Conservation (phyloP, 129 eudicot genomes). For the Deinandra increscens region DNA sequence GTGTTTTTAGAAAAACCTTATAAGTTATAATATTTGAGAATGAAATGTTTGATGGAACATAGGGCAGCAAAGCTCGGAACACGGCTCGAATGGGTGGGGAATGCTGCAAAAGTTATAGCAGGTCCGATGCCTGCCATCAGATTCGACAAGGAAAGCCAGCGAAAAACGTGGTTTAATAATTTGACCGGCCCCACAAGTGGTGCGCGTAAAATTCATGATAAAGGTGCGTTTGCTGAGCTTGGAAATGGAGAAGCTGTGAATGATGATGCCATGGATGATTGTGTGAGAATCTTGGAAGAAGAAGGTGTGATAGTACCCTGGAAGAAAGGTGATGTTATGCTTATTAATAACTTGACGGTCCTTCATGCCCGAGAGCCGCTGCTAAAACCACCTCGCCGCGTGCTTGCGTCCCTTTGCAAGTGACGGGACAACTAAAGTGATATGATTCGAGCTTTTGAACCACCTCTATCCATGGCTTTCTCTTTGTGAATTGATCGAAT, state of each 20-base stretch:
- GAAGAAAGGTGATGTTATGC: slow-evolving; percentile 27
- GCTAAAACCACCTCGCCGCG: slow-evolving; percentile 28
- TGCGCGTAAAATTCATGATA: slow-evolving; percentile 48
- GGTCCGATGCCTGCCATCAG: slow-evolving; percentile 28
- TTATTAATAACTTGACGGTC: slow-evolving; percentile 10
- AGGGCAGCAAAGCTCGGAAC: slow-evolving; percentile 32
- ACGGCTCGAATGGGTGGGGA: slow-evolving; percentile 32
- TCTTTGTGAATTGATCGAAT: too few species aligned
- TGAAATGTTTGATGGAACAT: slow-evolving; percentile 6
- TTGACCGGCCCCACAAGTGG: slow-evolving; percentile 44
- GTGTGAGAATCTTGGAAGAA: slow-evolving; percentile 21
- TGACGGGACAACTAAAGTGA: slow-evolving; percentile 1
- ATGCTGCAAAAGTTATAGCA: slow-evolving; percentile 37
- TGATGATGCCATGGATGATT: slow-evolving; percentile 14
- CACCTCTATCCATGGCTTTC: background rate
- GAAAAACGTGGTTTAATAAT: slow-evolving; percentile 30
- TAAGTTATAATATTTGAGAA: too few species aligned
- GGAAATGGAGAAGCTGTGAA: slow-evolving; percentile 25
- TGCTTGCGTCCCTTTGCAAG: slow-evolving; percentile 30
- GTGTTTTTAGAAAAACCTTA: too few species aligned
- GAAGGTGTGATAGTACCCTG: slow-evolving; percentile 27
- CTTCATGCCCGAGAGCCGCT: slow-evolving; percentile 22
- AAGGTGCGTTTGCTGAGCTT: slow-evolving; percentile 30
- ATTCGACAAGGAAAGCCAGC: slow-evolving; percentile 16
- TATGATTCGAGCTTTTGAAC: background rate